These are phyloP conservation scores for Candida dubliniensis DNA, from an alignment of 1,139 yeast genomes.

Conservation along the genomic window DNA sequence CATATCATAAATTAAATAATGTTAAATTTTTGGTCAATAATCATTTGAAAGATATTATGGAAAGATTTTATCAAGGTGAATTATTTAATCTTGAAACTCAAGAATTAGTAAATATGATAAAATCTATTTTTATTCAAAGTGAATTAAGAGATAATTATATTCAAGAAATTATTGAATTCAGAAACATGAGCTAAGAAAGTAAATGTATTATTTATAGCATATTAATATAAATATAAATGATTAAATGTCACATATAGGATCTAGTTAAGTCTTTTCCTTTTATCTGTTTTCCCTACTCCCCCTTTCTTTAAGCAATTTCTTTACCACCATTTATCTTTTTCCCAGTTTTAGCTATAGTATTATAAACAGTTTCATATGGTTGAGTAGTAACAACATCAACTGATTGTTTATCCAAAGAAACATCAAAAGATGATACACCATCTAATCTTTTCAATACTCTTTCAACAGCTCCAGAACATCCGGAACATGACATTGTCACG, in stretches of 20 bases:
- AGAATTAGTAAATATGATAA: slow-evolving; percentile 64
- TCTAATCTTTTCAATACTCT: slow-evolving; percentile 71
- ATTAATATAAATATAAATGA: background rate
- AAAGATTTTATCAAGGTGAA: slow-evolving; percentile 68
- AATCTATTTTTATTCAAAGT: slow-evolving; percentile 67
- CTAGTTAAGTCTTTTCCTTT: too few relatives aligned
- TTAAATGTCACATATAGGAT: too few relatives aligned
- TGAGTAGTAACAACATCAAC: slow-evolving; percentile 72
- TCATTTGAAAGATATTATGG: slow-evolving; percentile 69
- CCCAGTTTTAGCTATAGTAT: slow-evolving; percentile 86
- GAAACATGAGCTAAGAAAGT: slow-evolving; percentile 17
- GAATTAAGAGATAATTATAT: slow-evolving; percentile 62
- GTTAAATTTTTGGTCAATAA: slow-evolving; percentile 47
- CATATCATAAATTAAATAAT: slow-evolving; percentile 46
- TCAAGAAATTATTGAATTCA: slow-evolving; percentile 50
- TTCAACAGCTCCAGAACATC: slow-evolving; percentile 87
- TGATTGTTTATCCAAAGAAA: slow-evolving; percentile 76
- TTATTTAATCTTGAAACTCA: slow-evolving; percentile 67
- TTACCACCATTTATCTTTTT: slow-evolving; percentile 75
- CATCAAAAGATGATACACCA: slow-evolving; percentile 71
- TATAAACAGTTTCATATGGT: slow-evolving; percentile 73
- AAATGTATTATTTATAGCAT: background rate
- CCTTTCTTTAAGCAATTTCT: slow-evolving; percentile 28
- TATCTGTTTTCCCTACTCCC: too few relatives aligned
- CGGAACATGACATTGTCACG: slow-evolving; percentile 79